Base-by-base conservation (phyloP, 352 stramenopile species). In the Globisporangium polare region DNA sequence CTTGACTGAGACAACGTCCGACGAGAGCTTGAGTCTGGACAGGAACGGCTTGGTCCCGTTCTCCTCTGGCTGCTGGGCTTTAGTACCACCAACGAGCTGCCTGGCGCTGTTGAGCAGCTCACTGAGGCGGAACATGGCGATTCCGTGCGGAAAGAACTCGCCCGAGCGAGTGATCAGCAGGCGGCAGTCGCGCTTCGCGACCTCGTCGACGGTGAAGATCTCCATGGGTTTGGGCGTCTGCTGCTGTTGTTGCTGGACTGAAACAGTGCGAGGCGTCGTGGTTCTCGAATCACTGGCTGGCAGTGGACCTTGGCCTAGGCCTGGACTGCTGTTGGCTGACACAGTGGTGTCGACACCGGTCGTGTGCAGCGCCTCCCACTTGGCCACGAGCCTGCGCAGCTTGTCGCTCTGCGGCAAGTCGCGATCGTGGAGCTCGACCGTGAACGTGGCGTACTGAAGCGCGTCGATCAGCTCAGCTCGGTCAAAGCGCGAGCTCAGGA, bases 391-490 rank as follows among this genome's bases (percentile, higher is more conserved):
- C 9, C 65, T 69, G 17, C 59, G n/a, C 24, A 91, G 27, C 22
- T 62, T 67, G 5, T 66, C 55, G 4, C 65, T 46, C 33, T 89
- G 66, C 29, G 72, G 58, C 2, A 88, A 65, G 54, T 95, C 86
- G 56, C 86, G 82, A 55, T 93, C 86, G 39, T 86, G 83, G 26
- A 95, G 46, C 58, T 90, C 80, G 8, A 95, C 59, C 0, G 61
- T 54, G 12, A 95, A 46, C 1, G 65, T 17, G 0, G 63, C 60
- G 22, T 66, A 71, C 18, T 78, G 62, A n/a, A 93, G 62, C 9
- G 67, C 69, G 46, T 95, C 77, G 7, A 79, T 55, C 3, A 95
- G 68, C 45, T 77, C 69, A 0, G 62, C 35, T 5, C 63, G 37
- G 5, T 83, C 49, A 39, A 80, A 86, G 12, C 74, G 70, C 5